Evolutionary conservation across 2,329 filamentous ascomycete species (phyloP), one percentile per base, ranked within the genome.

Genomic region (Diaporthe australafricana): DNA sequence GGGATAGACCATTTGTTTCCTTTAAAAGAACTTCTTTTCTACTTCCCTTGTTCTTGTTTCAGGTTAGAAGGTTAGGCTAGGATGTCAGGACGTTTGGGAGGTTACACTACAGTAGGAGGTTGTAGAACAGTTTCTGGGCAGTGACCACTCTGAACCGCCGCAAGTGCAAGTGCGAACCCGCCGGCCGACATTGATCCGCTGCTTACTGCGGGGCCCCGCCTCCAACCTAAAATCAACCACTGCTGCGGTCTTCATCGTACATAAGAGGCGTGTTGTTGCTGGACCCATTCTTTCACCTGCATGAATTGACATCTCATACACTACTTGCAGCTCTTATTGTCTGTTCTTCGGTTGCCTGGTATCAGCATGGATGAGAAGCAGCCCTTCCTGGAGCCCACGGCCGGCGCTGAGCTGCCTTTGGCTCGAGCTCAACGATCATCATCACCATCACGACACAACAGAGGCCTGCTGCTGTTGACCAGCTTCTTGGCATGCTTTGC

Each of bases 361-460:
- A n/a, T n/a, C n/a, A n/a, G n/a, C 5, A 72, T 72, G 71, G 71
- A 72, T 25, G 71, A 72, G 57, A 72, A 72, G 68, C 57, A 57
- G 60, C 67, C 71, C 17, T 70, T 72, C 22, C 40, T 72, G 32
- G 50, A 27, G 30, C 52, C 52, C 4, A 53, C 35, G 11, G 22
- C 20, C 42, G 22, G 42, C 42, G 3, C 27, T 60, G 52, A 57
- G 27, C 67, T n/a, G 32, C 67, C 16, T 52, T 42, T 20, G 38
- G 20, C 8, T 17, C 27, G 20, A 52, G 20, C 25, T 53, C 50
- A 32, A 48, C 25, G 20, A 22, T 27, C 25, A 35, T 42, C 7
- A 25, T 3, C 12, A 20, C 27, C 42, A 30, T 35, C 25, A 5
- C 42, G 35, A 40, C 52, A 30, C 20, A 38, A 42, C 67, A 47